phyloP scores from a whole-genome alignment of 805 yeast genomes.

The Ogataea polymorpha region DNA sequence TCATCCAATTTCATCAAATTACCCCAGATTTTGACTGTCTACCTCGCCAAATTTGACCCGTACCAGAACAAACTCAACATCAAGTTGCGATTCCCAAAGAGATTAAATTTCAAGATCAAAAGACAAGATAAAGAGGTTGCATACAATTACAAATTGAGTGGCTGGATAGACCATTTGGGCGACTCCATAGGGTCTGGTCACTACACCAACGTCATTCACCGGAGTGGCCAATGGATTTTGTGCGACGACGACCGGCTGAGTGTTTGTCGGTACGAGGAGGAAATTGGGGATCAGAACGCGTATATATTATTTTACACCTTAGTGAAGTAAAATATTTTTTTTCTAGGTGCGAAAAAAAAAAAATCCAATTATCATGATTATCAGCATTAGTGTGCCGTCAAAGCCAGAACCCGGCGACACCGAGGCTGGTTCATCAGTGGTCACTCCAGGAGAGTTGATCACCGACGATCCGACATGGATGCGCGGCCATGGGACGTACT shows the following conservation, averaged over 20 bases:
- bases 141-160: constrained; percentile 51
- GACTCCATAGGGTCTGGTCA: constrained; percentile 65
- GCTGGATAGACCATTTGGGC: constrained; percentile 71
- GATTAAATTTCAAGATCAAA: constrained; percentile 38
- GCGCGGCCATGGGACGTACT: constrained; percentile 97
- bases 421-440: constrained; percentile 41
- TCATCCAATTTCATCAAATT: constrained; percentile 33
- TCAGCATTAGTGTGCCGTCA: constrained; percentile 27
- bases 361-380: constrained; percentile 21
- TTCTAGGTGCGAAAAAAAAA: background rate
- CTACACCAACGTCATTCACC: constrained; percentile 64
- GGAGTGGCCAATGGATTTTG: constrained; percentile 61
- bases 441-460: constrained; percentile 95
- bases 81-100: constrained; percentile 24
- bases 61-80: constrained; percentile 28
- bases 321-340: background rate
- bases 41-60: constrained; percentile 31
- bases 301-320: constrained; percentile 66
- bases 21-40: constrained; percentile 33
- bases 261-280: constrained; percentile 37
- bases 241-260: constrained; percentile 70
- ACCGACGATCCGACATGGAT: constrained; percentile 96
- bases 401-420: constrained; percentile 1
- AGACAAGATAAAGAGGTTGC: constrained; percentile 30
- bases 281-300: constrained; percentile 41